These are phyloP conservation scores for Violaceomyces palustris DNA, from an alignment of 1,284 basidiomycete species.

Conservation along the genomic window DNA sequence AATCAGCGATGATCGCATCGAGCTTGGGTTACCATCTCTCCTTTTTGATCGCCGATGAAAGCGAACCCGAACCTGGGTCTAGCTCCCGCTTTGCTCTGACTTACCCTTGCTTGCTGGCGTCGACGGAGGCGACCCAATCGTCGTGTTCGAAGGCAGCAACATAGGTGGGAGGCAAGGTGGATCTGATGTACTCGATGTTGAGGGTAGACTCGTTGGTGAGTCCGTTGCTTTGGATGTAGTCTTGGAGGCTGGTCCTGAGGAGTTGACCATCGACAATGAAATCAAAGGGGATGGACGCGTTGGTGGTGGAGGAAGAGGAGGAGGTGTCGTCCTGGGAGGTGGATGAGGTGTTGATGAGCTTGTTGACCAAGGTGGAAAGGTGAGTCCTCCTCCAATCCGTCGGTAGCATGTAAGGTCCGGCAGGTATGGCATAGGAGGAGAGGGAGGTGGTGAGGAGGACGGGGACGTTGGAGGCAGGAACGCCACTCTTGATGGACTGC, in stretches of 20 bases:
- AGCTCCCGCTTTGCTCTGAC: slow-evolving; percentile 38
- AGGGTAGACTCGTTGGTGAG: slow-evolving; percentile 71
- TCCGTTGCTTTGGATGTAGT: slow-evolving; percentile 73
- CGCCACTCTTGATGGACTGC: no score
- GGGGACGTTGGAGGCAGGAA: no score
- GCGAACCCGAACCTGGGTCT: not conserved
- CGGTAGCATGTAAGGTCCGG: slow-evolving; percentile 91
- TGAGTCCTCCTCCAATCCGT: slow-evolving; percentile 85
- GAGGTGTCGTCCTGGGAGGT: not conserved
- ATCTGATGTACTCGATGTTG: slow-evolving; percentile 90
- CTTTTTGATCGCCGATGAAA: no score
- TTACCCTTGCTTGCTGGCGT: slow-evolving; percentile 62
- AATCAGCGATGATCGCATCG: not conserved
- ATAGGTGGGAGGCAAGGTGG: slow-evolving; percentile 79
- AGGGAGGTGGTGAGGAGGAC: slow-evolving; percentile 33
- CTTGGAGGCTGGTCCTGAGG: slow-evolving; percentile 67
- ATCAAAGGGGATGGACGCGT: slow-evolving; percentile 77
- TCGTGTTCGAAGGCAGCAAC: slow-evolving; percentile 77
- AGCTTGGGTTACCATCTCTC: no score
- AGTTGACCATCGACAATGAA: slow-evolving; percentile 82
- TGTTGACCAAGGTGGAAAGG: slow-evolving; percentile 96
- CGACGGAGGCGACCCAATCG: slow-evolving; percentile 87
- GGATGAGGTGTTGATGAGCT: slow-evolving; percentile 68
- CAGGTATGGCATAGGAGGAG: slow-evolving; percentile 69
- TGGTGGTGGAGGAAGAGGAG: not conserved